Conservation (phyloP, 1,139 yeast genomes). For the Nadsonia commutata region DNA sequence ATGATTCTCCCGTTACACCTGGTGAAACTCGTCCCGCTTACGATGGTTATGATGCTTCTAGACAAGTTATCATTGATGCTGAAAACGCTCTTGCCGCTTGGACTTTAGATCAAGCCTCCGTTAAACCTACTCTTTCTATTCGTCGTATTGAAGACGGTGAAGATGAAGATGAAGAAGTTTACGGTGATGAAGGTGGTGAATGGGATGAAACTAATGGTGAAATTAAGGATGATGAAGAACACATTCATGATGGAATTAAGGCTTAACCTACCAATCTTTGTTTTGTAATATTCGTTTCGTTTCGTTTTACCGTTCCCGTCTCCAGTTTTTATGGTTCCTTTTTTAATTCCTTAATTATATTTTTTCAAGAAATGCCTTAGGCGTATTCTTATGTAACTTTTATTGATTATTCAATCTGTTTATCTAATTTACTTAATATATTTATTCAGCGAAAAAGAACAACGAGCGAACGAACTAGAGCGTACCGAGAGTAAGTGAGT, state of each 20-base stretch:
- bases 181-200: conserved; percentile 35
- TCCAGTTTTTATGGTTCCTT: no score
- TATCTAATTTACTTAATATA: no score
- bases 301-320: no score
- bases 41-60: conserved; percentile 96
- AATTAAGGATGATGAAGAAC: conserved; percentile 8
- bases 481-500: no score
- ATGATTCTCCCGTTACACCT: conserved; percentile 94
- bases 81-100: conserved; percentile 92
- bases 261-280: no score
- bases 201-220: conserved; percentile 20
- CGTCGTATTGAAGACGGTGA: conserved; percentile 55
- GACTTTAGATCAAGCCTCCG: conserved; percentile 93
- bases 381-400: no score
- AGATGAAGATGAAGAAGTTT: conserved; percentile 37
- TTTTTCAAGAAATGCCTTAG: no score
- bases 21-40: conserved; percentile 98
- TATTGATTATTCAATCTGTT: no score
- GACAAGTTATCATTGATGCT: conserved; percentile 94
- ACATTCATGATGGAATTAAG: conserved; percentile 1
- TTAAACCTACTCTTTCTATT: conserved; percentile 84
- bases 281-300: no score
- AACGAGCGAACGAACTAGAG: no score
- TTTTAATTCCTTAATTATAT: no score
- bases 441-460: no score